Evolutionary conservation across 129 eudicot genomes (phyloP).

Genomic region (Centella asiatica): DNA sequence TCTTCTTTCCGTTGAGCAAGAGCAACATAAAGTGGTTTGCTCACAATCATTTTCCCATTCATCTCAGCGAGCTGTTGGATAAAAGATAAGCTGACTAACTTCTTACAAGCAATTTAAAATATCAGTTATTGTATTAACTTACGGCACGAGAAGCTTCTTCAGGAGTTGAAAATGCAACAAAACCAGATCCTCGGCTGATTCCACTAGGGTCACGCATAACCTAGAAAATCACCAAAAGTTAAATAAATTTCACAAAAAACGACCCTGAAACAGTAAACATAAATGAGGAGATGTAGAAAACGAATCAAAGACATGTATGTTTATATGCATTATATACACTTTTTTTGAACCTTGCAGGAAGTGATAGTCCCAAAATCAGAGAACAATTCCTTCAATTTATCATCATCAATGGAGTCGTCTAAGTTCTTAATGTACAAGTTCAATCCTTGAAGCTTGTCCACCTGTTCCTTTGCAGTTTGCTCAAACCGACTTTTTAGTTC

Average conservation of each 20-base stretch:
- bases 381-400: slow-evolving; percentile 37
- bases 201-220: slow-evolving; percentile 51
- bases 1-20: slow-evolving; percentile 48
- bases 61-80: slow-evolving; percentile 55
- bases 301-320: too few relatives aligned
- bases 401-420: slow-evolving; percentile 48
- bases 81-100: background rate
- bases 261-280: background rate
- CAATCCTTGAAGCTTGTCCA: slow-evolving; percentile 36
- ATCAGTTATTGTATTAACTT: slow-evolving; percentile 17
- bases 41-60: slow-evolving; percentile 69
- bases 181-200: slow-evolving; percentile 16
- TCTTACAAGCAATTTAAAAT: background rate
- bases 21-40: slow-evolving; percentile 19
- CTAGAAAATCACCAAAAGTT: slow-evolving; percentile 17
- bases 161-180: slow-evolving; percentile 14
- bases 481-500: slow-evolving; percentile 35
- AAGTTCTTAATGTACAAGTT: slow-evolving; percentile 38
- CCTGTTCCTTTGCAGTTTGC: slow-evolving; percentile 42
- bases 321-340: too few relatives aligned
- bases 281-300: background rate
- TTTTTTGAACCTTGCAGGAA: slow-evolving; percentile 24
- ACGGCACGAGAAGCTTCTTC: slow-evolving; percentile 83
- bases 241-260: background rate
- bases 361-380: slow-evolving; percentile 36